Evolutionary conservation across 805 yeast genomes (phyloP), one percentile per base, ranked within the genome.

Genomic region (Saccharomycopsis olivae): DNA sequence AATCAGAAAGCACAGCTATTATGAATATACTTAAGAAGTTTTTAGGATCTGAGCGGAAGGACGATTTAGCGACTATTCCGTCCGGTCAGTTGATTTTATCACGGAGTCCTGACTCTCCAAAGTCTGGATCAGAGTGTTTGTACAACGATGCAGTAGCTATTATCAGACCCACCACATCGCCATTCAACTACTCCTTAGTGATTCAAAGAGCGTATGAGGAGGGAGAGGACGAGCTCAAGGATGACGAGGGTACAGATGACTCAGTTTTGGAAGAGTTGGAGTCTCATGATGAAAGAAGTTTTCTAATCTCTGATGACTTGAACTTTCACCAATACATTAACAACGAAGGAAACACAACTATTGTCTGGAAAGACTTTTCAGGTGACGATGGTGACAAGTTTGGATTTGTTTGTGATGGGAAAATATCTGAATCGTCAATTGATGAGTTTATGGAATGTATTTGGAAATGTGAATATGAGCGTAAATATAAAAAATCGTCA

Each of bases 311-410:
- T 48, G 74, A 73, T 44, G 70, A 70, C 3, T 61, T 89, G 41
- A 61, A 68, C 29, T 63, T 88, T 36, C 66, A 73, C 43, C 66
- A 71, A 41, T 65, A 64, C 42, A 64, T 70, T 41, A 69, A 70
- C 39, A 58, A 64, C 30, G 71, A 73, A 28, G 82, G 78, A 1
- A 61, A 69, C 3, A 60, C 66, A 29, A 74, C 78, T 2, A 69
- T 89, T 20, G 65, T 79, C 0, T 89, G 97, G 97, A 66, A 62
- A 11, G 95, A 92, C 56, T 54, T 75, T 28, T 76, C 75, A 33
- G 96, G 95, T n/a, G 96, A 88, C 51, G 66, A 68, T 4, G 96
- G 86, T 18, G 96, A 88, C 53, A 61, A 66, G 47, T 86, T 80
- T 57, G 94, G 87, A 58, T 88, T 84, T 59, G 68, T 81, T 17